Evolutionary conservation across 2,329 filamentous ascomycete genomes (phyloP).

Genomic region (Epichloe aotearoae): DNA sequence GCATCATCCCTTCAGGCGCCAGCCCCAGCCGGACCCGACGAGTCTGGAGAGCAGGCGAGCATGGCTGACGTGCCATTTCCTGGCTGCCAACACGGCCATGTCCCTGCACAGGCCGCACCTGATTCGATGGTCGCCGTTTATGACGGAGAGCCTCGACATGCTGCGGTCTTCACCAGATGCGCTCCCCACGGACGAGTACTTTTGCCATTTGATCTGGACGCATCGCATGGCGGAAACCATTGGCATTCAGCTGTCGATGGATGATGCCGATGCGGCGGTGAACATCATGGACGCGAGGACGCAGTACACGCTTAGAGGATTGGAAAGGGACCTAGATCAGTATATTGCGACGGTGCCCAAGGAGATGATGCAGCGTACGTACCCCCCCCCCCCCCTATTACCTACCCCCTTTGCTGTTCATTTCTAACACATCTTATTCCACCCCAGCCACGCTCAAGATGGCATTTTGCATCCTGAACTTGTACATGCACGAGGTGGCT

Average conservation of each 20-base stretch:
- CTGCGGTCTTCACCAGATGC: constrained; percentile 41
- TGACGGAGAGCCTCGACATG: constrained; percentile 44
- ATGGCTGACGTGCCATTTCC: constrained; percentile 46
- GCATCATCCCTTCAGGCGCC: constrained; percentile 28
- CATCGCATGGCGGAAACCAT: constrained; percentile 56
- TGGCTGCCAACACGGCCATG: constrained; percentile 47
- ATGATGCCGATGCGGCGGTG: constrained; percentile 43
- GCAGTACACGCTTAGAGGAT: constrained; percentile 49
- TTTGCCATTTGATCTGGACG: constrained; percentile 47
- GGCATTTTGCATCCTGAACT: constrained; percentile 49
- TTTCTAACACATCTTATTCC: not conserved
- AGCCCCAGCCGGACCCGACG: constrained; percentile 34
- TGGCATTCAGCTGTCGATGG: constrained; percentile 50
- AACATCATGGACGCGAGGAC: constrained; percentile 49
- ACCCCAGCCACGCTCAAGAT: constrained; percentile 45
- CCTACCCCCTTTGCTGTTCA: not conserved
- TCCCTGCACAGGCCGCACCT: constrained; percentile 47
- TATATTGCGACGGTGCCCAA: constrained; percentile 41
- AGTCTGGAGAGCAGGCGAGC: constrained; percentile 42
- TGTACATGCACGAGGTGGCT: constrained; percentile 67
- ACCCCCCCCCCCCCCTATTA: too few species aligned
- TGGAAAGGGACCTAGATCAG: constrained; percentile 50
- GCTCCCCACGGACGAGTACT: constrained; percentile 40
- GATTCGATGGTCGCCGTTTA: constrained; percentile 46
- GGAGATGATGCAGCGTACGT: constrained; percentile 40